These are phyloP conservation scores for Pholiota molesta DNA, from an alignment of 768 basidiomycete genomes.

Conservation along the genomic window DNA sequence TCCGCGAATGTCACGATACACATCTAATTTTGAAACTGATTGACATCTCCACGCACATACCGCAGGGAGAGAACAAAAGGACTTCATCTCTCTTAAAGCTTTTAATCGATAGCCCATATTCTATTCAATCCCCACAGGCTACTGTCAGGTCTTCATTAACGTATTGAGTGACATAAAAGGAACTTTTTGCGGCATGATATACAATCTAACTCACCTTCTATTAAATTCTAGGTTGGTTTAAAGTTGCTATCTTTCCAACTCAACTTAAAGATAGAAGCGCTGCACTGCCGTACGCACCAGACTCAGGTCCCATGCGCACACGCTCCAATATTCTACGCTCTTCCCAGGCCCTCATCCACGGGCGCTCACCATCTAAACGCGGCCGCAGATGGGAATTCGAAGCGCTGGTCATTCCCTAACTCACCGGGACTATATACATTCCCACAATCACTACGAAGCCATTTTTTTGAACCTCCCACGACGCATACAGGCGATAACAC, in stretches of 20 bases:
- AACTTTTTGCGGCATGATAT: background rate
- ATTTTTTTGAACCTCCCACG: background rate
- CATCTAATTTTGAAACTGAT: background rate
- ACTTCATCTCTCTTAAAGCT: constrained; percentile 1
- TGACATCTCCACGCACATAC: background rate
- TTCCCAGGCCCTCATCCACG: background rate
- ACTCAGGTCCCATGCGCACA: background rate
- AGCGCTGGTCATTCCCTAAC: background rate
- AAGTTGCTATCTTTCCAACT: background rate
- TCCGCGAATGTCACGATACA: background rate
- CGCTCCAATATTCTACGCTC: too few relatives aligned
- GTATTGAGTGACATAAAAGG: background rate
- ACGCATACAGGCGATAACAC: background rate
- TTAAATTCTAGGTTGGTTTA: background rate
- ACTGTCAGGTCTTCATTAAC: background rate
- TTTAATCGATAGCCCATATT: background rate
- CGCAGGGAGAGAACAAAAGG: background rate
- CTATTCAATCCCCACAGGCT: background rate
- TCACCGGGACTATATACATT: background rate
- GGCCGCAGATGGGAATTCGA: background rate
- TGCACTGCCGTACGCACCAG: too few relatives aligned
- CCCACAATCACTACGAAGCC: background rate
- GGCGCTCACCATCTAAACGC: background rate
- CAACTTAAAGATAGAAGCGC: background rate
- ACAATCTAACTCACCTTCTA: background rate